These are phyloP conservation scores for Geoglossum cookeanum DNA, from an alignment of 2,329 filamentous ascomycete species.

Conservation along the genomic window DNA sequence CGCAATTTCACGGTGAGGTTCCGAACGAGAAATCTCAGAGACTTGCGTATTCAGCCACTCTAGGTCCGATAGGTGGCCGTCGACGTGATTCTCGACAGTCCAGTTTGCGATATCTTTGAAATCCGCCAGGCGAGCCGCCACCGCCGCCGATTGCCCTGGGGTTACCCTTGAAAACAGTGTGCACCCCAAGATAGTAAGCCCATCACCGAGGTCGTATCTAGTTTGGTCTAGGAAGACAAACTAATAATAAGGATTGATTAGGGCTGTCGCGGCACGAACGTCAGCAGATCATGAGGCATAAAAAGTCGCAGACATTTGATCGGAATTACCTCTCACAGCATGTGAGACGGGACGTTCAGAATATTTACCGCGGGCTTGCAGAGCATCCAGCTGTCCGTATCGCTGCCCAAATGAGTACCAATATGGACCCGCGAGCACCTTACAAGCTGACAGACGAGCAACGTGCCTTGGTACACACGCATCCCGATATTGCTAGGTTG, in stretches of 20 bases:
- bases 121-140: slow-evolving; percentile 10
- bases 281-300: neutral
- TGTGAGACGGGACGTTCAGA: neutral
- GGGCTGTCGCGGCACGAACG: neutral
- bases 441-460: no score
- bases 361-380: neutral
- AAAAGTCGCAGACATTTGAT: neutral
- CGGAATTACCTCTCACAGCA: neutral
- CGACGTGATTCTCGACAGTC: slow-evolving; percentile 4
- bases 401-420: neutral
- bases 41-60: slow-evolving; percentile 15
- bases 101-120: slow-evolving; percentile 5
- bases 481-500: no score
- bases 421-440: neutral
- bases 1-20: slow-evolving; percentile 5
- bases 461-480: no score
- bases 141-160: slow-evolving; percentile 1
- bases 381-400: neutral
- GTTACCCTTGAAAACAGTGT: slow-evolving; percentile 10
- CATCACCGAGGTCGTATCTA: slow-evolving; percentile 8
- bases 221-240: slow-evolving; percentile 11
- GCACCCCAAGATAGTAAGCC: slow-evolving; percentile 12
- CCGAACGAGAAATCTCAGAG: neutral
- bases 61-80: slow-evolving; percentile 12
- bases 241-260: neutral